Percentiles rank a stretch among this genome's conserved stretches.
These are phyloP conservation scores for Neopestalotiopsis clavispora DNA, from an alignment of 2,329 filamentous ascomycete genomes.

Conservation along the genomic window DNA sequence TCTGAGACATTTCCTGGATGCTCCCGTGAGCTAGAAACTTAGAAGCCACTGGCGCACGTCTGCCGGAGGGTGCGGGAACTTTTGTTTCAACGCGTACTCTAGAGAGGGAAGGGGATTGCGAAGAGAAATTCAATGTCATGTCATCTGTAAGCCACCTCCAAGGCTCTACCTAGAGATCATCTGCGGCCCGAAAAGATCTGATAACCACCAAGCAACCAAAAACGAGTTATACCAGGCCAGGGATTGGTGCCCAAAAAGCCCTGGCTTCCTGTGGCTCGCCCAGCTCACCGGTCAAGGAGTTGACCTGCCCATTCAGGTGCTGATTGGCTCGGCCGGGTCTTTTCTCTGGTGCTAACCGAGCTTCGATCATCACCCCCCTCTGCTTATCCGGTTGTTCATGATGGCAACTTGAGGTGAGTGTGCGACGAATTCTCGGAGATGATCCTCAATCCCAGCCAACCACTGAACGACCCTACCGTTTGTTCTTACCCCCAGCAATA, in stretches of 20 bases:
- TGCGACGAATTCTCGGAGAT: background rate
- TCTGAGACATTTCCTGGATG: background rate
- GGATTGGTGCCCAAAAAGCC: background rate
- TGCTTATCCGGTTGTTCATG: background rate
- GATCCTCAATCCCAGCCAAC: background rate
- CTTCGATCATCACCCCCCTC: background rate
- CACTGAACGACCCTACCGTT: background rate
- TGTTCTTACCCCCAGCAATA: too few species aligned
- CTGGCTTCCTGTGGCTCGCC: background rate
- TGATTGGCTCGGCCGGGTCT: background rate
- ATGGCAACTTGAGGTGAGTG: background rate
- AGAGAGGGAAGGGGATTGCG: background rate
- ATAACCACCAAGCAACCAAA: background rate
- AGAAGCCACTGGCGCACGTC: background rate
- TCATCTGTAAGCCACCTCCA: background rate
- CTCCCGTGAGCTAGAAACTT: background rate
- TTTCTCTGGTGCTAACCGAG: background rate
- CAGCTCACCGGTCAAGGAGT: background rate
- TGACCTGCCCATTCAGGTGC: background rate
- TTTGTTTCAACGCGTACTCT: background rate
- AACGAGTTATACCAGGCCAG: background rate
- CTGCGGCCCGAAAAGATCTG: background rate
- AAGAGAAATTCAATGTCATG: background rate
- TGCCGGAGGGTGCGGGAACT: background rate
- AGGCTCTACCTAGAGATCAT: background rate